Conservation (phyloP, 352 stramenopile species). For the Phytophthora agathidicida region DNA sequence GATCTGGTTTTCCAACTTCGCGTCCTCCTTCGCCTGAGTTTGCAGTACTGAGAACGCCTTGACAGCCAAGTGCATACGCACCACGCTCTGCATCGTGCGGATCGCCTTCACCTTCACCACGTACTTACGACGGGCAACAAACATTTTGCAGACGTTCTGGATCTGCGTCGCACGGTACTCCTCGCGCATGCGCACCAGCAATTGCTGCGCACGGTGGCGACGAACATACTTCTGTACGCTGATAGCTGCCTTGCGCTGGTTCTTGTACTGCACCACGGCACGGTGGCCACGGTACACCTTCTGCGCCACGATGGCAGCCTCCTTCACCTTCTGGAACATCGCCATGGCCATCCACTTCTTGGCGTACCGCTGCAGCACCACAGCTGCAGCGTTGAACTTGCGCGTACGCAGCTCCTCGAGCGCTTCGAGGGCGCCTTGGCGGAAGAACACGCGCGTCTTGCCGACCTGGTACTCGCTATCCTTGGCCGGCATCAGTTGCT, state of each 20-base stretch:
- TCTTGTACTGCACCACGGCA: constrained; percentile 58
- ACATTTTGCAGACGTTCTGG: constrained; percentile 88
- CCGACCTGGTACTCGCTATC: constrained; percentile 80
- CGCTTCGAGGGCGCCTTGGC: constrained; percentile 90
- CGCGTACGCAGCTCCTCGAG: constrained; percentile 88
- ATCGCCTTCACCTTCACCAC: constrained; percentile 71
- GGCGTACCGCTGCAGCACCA: constrained; percentile 81
- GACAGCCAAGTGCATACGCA: constrained; percentile 83
- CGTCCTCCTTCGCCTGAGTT: constrained; percentile 92
- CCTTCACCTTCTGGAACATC: constrained; percentile 62
- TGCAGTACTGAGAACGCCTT: constrained; percentile 77
- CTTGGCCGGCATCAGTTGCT: constrained; percentile 65
- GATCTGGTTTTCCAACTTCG: constrained; percentile 97
- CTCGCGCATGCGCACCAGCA: constrained; percentile 65
- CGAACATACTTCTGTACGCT: constrained; percentile 73
- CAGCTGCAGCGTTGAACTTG: constrained; percentile 79
- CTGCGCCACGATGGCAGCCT: constrained; percentile 64
- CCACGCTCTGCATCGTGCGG: constrained; percentile 78
- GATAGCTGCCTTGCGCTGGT: constrained; percentile 63
- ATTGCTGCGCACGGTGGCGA: constrained; percentile 60
- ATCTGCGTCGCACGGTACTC: constrained; percentile 81
- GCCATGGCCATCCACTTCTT: constrained; percentile 84
- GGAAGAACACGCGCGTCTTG: constrained; percentile 95
- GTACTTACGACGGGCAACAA: constrained; percentile 69
- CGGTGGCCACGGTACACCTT: constrained; percentile 58